Conservation (phyloP, 768 basidiomycete genomes). For the Leccinum rimulosum region DNA sequence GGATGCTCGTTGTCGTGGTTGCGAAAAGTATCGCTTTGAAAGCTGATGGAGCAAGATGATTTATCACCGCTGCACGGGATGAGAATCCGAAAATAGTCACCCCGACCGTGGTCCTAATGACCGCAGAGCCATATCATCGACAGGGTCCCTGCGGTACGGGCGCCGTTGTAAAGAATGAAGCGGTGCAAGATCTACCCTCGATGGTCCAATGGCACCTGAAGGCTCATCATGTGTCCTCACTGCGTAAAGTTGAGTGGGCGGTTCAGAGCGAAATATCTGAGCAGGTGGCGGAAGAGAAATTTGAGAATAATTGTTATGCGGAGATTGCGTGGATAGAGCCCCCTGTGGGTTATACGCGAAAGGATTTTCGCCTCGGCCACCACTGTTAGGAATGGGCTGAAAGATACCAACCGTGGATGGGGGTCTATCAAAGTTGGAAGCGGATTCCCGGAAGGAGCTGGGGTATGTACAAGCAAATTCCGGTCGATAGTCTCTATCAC, state of each 20-base stretch:
- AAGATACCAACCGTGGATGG: constrained; percentile 18
- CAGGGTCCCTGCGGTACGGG: constrained; percentile 57
- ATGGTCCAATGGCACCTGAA: constrained; percentile 18
- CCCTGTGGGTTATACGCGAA: constrained; percentile 12
- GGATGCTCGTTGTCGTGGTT: constrained; percentile 5
- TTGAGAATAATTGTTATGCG: constrained; percentile 16
- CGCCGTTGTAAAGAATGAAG: constrained; percentile 54
- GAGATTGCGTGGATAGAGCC: constrained; percentile 1
- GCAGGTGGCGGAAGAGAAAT: constrained; percentile 35
- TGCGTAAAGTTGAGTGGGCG: constrained; percentile 29
- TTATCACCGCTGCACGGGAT: constrained; percentile 21
- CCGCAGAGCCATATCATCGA: constrained; percentile 61
- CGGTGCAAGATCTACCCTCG: constrained; percentile 51
- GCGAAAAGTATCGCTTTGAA: constrained; percentile 11
- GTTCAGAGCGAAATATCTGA: constrained; percentile 28
- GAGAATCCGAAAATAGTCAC: constrained; percentile 31
- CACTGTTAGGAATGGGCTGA: constrained; percentile 4
- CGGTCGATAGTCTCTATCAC: constrained; percentile 16
- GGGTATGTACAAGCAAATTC: constrained; percentile 17
- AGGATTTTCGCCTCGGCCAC: constrained; percentile 7
- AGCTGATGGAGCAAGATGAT: constrained; percentile 17
- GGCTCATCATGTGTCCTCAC: constrained; percentile 25
- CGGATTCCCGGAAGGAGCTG: constrained; percentile 18
- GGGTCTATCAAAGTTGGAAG: constrained; percentile 18
- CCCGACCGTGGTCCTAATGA: constrained; percentile 40